Evolutionary conservation across 495 filamentous ascomycete genomes (phyloP), one percentile per base, ranked within the genome.

Genomic region (Aspergillus carlsbadensis): DNA sequence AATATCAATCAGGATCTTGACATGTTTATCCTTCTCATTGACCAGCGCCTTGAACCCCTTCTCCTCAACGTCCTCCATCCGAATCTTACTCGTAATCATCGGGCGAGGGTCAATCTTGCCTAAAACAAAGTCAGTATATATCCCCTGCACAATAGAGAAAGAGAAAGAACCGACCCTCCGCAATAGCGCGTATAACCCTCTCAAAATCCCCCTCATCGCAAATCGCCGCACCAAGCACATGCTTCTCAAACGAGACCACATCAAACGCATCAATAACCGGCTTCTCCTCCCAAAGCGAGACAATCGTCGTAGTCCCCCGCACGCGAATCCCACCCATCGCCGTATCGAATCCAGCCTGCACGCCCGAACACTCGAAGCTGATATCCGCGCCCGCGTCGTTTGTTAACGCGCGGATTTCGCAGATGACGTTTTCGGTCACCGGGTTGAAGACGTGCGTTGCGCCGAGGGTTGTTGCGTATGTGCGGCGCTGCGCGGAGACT

Each of bases 81-180:
- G 53, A 33, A 84, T 78, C 64, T 70, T 78, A 58, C 72, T 74
- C 10, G 81, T 84, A 40, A 85, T 84, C 83, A 85, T 84, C 6
- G 71, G 72, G 43, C 63, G 65, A 5, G 65, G 64, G 36, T 65
- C 35, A 33, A 72, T 54, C n/a, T 60, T 56, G 3, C 65, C 67
- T 70, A 37, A 5, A 35, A 45, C 4, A 26, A 15, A 33, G 48
- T 63, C 17, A 62, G 37, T 42, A 36, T 11, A 15, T 3, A 5
- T 34, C 13, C 35, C 6, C 39, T 24, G 33, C 18, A 44, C 31
- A 59, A 82, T 64, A 24, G 64, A 37, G 22, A 10, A 20, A 1
- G 15, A n/a, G 14, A 14, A 15, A 40, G 33, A 2, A 15, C 53
- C 72, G 60, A 76, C 78, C 76, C 10, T 74, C 69, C 20, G 65